phyloP scores from a whole-genome alignment of 768 basidiomycete genomes.

The Tylopilus cervinicoccineus region DNA sequence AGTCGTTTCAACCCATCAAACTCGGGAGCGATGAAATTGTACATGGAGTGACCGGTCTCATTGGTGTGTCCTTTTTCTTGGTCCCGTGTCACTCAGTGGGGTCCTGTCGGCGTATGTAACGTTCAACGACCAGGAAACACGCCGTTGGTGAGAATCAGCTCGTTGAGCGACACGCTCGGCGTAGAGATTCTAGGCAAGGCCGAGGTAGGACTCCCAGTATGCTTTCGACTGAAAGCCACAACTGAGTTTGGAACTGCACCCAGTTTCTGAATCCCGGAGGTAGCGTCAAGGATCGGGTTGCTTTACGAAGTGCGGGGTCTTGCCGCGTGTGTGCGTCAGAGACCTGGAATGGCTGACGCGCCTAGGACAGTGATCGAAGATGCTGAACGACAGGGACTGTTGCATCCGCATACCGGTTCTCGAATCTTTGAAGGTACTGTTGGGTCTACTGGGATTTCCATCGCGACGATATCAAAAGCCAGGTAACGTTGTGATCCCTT shows the following conservation, averaged over 20 bases:
- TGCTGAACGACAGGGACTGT: constrained; percentile 77
- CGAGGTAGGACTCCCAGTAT: constrained; percentile 50
- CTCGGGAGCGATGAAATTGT: constrained; percentile 75
- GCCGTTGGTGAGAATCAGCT: constrained; percentile 87
- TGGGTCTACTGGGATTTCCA: constrained; percentile 93
- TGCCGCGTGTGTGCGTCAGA: neutral
- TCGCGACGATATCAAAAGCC: constrained; percentile 88
- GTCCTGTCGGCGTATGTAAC: neutral
- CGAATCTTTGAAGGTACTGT: constrained; percentile 97
- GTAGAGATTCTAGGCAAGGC: constrained; percentile 96
- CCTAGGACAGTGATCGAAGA: constrained; percentile 78
- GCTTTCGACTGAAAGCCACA: neutral
- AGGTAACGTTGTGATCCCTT: constrained; percentile 44
- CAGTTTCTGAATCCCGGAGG: constrained; percentile 97
- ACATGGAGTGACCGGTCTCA: constrained; percentile 76
- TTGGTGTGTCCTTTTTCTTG: constrained; percentile 51
- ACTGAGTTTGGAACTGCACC: constrained; percentile 41
- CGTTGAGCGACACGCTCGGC: constrained; percentile 84
- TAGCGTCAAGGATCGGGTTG: constrained; percentile 98
- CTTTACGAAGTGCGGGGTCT: constrained; percentile 67
- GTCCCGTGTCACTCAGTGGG: neutral
- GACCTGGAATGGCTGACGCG: neutral
- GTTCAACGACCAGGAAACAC: constrained; percentile 69
- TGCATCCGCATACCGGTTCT: constrained; percentile 84
- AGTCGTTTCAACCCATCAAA: constrained; percentile 57